Base-by-base conservation (phyloP, 139 green algal genomes). In the Chlorella vulgaris region DNA sequence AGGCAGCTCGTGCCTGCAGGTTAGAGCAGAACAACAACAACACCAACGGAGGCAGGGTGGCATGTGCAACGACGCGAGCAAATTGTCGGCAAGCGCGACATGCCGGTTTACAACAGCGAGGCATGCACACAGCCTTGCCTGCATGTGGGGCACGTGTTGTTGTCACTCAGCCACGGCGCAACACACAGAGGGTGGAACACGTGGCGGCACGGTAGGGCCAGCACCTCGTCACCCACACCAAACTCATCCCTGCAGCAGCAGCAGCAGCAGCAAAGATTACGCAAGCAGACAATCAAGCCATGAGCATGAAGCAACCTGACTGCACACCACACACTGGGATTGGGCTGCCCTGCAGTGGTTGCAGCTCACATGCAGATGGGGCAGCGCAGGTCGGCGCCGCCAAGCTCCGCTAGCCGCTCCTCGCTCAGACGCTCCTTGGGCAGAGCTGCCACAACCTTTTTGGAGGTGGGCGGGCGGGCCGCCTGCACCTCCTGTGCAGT, bases 121-220 rank as follows among this genome's bases (percentile, higher is more conserved):
- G 24, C 39, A 33, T 7, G 4, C 15, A 10, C 61, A 13, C 28
- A 19, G 4, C 4, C 84, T 66, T 85, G 82, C 28, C 92, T 88
- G 85, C 93, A 96, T 0, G 92, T 66, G 1, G 94, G 94, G 84
- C 94, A 97, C 33, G 82, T 90, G 84, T 97, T 97, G 82, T 93
- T 82, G 38, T 82, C 28, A 24, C 86, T 73, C 61, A 97, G 84
- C 91, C 92, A 96, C 4, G 91, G 92, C n/a, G 36, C 77, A 60
- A 98, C 66, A 88, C 94, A 97, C 2, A 63, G 76, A 22, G 87
- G 83, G 77, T 97, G 94, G 79, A 90, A 95, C 19, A 86, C 69
- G 81, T 97, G 94, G 38, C 55, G 74, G 89, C 92, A 96, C 0
- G 92, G 92, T 84, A 96, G 87, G 58, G 87, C 69, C 69, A 90